Evolutionary conservation across 108 stramenopile species (phyloP), one percentile per base, ranked within the genome.

Genomic region (Discostella pseudostelligera): DNA sequence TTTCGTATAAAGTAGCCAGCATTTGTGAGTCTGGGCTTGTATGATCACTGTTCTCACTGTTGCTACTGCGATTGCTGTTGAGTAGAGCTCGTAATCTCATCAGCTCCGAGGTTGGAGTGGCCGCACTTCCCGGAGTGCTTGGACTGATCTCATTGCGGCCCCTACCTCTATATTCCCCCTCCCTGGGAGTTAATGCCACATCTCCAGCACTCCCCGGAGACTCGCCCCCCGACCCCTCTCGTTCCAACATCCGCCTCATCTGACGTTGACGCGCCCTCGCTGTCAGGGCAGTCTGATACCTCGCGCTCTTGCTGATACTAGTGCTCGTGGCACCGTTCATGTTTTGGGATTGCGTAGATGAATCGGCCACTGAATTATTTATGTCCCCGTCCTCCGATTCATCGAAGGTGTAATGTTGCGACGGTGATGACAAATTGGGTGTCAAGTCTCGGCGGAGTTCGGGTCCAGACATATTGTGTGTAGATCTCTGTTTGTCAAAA

Each of bases 261-360:
- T 66, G 51, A 12, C 67, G 65, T 20, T 75, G 74, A 13, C 66
- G 59, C 19, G 67, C 54, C 46, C 60, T 56, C 24, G 60, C 48
- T 19, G 65, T 57, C 65, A 75, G 39, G 62, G 66, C 74, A 22
- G 58, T 54, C 24, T 75, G 55, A 45, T 67, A 68, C 26, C 66
- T 49, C 13, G 53, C 12, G 32, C 32, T 35, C 32, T 28, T 35
- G 53, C 29, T 3, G 32, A 22, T 54, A 25, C 26, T 26, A 0
- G 13, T 3, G 7, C 29, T 10, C 1, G 53, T 13, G 14, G 25
- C 9, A 2, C 28, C 32, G 53, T 17, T 54, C 32, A 54, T 54
- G 29, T 29, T 36, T 25, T 21, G 58, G 16, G 17, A 42, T 32
- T 3, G 4, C 32, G 4, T 32, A 3, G 4, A 3, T 3, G 32